Evolutionary conservation across 2,329 filamentous ascomycete genomes (phyloP), one percentile per base, ranked within the genome.

Genomic region (Paramyrothecium sp.): DNA sequence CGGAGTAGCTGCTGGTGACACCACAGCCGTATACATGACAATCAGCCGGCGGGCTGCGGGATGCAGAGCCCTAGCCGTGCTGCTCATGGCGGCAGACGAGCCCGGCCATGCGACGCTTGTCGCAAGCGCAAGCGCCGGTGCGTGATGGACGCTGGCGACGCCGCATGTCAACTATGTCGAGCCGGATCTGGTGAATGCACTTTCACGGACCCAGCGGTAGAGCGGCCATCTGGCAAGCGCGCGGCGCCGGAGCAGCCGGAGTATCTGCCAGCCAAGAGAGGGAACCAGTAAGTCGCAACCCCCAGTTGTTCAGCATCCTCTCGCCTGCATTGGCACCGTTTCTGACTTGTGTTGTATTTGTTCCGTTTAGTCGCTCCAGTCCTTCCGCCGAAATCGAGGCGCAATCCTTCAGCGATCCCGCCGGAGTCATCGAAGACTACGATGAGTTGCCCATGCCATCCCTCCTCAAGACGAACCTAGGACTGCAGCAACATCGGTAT

Each of bases 111-210:
- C 59, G 69, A 71, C 41, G 65, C 69, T 51, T 72, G 69, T 47
- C 69, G 69, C 34, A 70, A 67, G 63, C 62, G 69, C 53, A 72
- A 72, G 59, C 69, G 67, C 51, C 67, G 69, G 52, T 71, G 69
- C 59, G 66, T 71, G n/a, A 68, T 65, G 22, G 66, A 67, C 46
- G 62, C 68, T n/a, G 67, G 66, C 53, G 62, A 69, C 17, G 58
- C 61, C 12, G 61, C 66, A 49, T 69, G 67, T 57, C 64, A 68
- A 20, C 65, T 68, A 51, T 69, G 67, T 59, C 66, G 67, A 59
- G 61, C 68, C 47, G 60, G 64, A 47, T 60, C 63, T 8, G 67
- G 65, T 7, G 58, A 64, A 3, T 69, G 67, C 54, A 69, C 67
- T 51, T 69, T 69, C 46, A 26, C 23, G 21, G 49, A 51, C 17